A percentile compares a stretch with the other conserved stretches of the same genome.
These are phyloP conservation scores for Rhizomucor pusillus DNA, from an alignment of 371 early-diverging fungal genomes.

Conservation along the genomic window DNA sequence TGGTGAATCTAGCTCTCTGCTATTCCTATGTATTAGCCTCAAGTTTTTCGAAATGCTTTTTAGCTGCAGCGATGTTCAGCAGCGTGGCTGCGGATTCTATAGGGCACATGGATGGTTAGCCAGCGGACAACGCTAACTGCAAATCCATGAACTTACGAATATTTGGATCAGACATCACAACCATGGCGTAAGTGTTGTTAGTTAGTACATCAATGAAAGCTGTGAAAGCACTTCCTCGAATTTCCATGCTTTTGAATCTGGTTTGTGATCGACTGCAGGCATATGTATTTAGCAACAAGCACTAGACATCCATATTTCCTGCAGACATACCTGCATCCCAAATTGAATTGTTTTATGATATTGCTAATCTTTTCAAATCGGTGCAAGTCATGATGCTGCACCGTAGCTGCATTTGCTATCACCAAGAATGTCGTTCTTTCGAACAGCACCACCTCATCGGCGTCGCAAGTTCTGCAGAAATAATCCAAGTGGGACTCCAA, in stretches of 20 bases:
- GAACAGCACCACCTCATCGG: constrained; percentile 92
- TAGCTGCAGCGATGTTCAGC: constrained; percentile 81
- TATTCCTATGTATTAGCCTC: constrained; percentile 43
- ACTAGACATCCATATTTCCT: not conserved
- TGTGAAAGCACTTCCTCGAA: constrained; percentile 77
- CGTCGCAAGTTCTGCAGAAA: constrained; percentile 84
- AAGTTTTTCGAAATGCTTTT: constrained; percentile 86
- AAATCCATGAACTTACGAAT: constrained; percentile 73
- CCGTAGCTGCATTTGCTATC: constrained; percentile 74
- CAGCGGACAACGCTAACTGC: not conserved
- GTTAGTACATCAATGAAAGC: constrained; percentile 92
- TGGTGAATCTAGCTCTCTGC: too few relatives aligned
- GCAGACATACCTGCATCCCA: constrained; percentile 69
- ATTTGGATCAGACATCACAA: constrained; percentile 86
- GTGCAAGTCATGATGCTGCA: constrained; percentile 62
- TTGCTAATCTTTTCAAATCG: constrained; percentile 93
- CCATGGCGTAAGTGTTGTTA: constrained; percentile 91
- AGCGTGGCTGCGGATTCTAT: constrained; percentile 82
- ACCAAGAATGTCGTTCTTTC: constrained; percentile 94
- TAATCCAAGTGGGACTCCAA: constrained; percentile 77
- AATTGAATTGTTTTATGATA: constrained; percentile 91
- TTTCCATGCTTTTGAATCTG: constrained; percentile 87
- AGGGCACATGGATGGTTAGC: not conserved
- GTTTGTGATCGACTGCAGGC: constrained; percentile 64
- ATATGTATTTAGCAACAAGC: not conserved